phyloP scores from a whole-genome alignment of 352 stramenopile genomes.

The Phytophthora citricola region DNA sequence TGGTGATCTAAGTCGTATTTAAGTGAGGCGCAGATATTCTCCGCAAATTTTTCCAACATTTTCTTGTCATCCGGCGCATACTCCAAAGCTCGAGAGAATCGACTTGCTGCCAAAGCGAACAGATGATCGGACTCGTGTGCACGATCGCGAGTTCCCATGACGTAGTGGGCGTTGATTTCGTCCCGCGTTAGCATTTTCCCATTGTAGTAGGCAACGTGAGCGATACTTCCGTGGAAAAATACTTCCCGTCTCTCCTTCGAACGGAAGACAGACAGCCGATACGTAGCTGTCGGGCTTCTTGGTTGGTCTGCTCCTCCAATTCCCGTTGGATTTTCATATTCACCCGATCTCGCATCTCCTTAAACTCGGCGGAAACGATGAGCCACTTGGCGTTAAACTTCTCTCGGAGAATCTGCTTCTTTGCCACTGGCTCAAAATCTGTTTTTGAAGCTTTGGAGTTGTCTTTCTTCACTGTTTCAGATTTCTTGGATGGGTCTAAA shows the following conservation, averaged over 20 bases:
- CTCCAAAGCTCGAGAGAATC: slow-evolving; percentile 71
- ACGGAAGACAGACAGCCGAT: slow-evolving; percentile 79
- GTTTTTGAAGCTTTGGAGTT: slow-evolving; percentile 61
- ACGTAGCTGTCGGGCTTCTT: slow-evolving; percentile 63
- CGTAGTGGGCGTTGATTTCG: slow-evolving; percentile 77
- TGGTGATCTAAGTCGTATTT: slow-evolving; percentile 84
- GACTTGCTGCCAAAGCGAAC: slow-evolving; percentile 71
- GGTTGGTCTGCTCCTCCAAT: slow-evolving; percentile 61
- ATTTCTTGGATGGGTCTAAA: slow-evolving; percentile 11
- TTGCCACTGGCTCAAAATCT: slow-evolving; percentile 85
- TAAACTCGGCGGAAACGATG: slow-evolving; percentile 64
- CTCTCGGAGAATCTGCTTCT: slow-evolving; percentile 81
- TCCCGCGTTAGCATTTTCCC: slow-evolving; percentile 61
- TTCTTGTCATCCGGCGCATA: slow-evolving; percentile 65
- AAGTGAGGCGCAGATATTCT: slow-evolving; percentile 83
- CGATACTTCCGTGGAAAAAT: slow-evolving; percentile 88
- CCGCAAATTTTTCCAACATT: slow-evolving; percentile 75
- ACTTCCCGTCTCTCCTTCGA: slow-evolving; percentile 71
- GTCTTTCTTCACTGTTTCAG: slow-evolving; percentile 54
- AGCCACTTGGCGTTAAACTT: slow-evolving; percentile 73
- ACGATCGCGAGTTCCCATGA: slow-evolving; percentile 68
- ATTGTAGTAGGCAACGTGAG: slow-evolving; percentile 89
- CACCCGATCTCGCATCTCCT: slow-evolving; percentile 73
- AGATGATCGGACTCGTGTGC: slow-evolving; percentile 76
- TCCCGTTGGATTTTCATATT: slow-evolving; percentile 79